These are phyloP conservation scores for Geotrichum macrosporum DNA, from an alignment of 1,139 yeast species.

Conservation along the genomic window DNA sequence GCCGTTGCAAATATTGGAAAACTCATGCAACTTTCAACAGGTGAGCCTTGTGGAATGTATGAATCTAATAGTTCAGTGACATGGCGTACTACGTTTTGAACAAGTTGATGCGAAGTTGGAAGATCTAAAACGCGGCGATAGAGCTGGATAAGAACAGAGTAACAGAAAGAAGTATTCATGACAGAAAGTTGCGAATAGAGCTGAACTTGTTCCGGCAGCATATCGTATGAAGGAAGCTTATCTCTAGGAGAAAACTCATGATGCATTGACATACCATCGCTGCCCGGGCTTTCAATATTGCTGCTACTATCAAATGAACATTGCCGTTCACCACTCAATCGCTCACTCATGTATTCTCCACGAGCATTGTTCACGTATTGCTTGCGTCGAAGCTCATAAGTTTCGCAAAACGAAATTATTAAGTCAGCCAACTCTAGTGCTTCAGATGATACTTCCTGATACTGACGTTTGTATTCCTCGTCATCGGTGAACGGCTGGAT, in stretches of 20 bases:
- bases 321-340: conserved; percentile 1
- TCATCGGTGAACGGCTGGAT: neutral
- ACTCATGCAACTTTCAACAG: conserved; percentile 51
- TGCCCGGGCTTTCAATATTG: too few species aligned
- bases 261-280: too few species aligned
- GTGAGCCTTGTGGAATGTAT: conserved; percentile 44
- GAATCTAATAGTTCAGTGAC: conserved; percentile 41
- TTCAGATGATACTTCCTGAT: conserved; percentile 27
- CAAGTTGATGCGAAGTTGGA: conserved; percentile 44
- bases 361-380: conserved; percentile 22
- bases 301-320: too few species aligned
- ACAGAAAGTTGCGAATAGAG: conserved; percentile 43
- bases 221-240: conserved; percentile 3
- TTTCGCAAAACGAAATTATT: conserved; percentile 28
- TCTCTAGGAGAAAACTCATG: neutral
- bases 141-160: conserved; percentile 49
- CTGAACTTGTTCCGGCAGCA: conserved; percentile 25
- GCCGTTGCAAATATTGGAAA: conserved; percentile 54
- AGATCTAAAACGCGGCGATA: conserved; percentile 48
- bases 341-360: conserved; percentile 7
- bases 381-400: conserved; percentile 23
- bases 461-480: conserved; percentile 7
- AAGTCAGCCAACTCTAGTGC: conserved; percentile 30
- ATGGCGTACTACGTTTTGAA: conserved; percentile 45
- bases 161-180: conserved; percentile 50